These are phyloP conservation scores for Tetradesmus obliquus DNA, from an alignment of 139 green algal species.

Conservation along the genomic window DNA sequence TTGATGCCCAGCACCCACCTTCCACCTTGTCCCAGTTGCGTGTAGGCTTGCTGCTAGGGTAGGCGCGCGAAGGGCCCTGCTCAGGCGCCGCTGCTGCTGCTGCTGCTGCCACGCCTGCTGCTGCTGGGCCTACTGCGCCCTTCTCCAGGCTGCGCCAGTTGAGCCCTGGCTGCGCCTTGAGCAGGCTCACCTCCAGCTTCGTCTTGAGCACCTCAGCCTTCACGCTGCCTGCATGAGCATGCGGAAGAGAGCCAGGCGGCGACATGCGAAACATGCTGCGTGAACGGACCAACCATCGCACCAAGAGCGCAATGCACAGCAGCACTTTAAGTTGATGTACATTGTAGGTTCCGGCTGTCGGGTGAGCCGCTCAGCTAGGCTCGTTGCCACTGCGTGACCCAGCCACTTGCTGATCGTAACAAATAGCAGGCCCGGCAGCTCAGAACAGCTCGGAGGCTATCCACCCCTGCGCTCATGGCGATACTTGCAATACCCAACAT, in stretches of 20 bases:
- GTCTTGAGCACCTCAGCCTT: slow-evolving; percentile 74
- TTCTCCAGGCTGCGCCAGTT: slow-evolving; percentile 78
- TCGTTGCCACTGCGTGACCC: too few relatives aligned
- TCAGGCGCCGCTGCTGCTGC: background rate
- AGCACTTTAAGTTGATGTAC: too few relatives aligned
- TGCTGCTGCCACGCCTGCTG: slow-evolving; percentile 23
- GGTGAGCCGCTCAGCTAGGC: too few relatives aligned
- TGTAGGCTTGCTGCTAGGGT: slow-evolving; percentile 67
- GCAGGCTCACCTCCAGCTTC: slow-evolving; percentile 86
- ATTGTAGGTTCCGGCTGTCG: too few relatives aligned
- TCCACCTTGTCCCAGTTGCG: slow-evolving; percentile 88
- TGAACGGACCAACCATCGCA: too few relatives aligned
- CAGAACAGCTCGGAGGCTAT: too few relatives aligned
- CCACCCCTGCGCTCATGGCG: too few relatives aligned
- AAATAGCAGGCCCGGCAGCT: background rate
- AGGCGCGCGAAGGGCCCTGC: slow-evolving; percentile 39
- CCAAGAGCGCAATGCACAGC: too few relatives aligned
- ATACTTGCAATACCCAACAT: background rate
- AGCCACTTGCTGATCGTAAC: background rate
- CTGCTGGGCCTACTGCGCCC: slow-evolving; percentile 22
- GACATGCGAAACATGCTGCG: too few relatives aligned
- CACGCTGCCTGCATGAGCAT: background rate
- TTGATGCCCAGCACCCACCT: background rate
- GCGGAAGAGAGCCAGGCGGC: too few relatives aligned
- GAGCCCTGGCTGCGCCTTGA: slow-evolving; percentile 65